A percentile compares a stretch with the other conserved stretches of the same genome.
These are phyloP conservation scores for Hanseniaspora occidentalis DNA, from an alignment of 805 yeast species.

Conservation along the genomic window DNA sequence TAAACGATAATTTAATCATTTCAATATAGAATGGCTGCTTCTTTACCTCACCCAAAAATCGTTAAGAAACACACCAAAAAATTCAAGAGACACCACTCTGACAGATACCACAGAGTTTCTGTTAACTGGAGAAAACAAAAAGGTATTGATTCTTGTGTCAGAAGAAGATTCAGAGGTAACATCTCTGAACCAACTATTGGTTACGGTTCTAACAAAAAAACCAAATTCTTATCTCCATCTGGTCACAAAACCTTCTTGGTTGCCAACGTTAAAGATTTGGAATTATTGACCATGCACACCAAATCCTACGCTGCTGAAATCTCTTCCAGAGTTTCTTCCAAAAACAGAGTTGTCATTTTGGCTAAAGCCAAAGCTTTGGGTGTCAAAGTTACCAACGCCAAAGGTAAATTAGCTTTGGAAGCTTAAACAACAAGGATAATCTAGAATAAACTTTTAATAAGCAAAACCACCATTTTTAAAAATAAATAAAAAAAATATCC, in stretches of 20 bases:
- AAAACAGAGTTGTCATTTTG: slow-evolving; percentile 93
- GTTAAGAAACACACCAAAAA: slow-evolving; percentile 98
- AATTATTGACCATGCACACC: slow-evolving; percentile 91
- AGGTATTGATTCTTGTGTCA: slow-evolving; percentile 99
- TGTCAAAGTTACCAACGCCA: slow-evolving; percentile 97
- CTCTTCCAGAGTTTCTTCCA: slow-evolving; percentile 96
- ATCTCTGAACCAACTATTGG: slow-evolving; percentile 99
- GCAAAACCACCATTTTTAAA: slow-evolving; percentile 1
- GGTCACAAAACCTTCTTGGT: slow-evolving; percentile 98
- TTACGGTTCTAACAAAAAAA: slow-evolving; percentile 99
- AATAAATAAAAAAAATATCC: slow-evolving; percentile 9
- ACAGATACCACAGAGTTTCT: slow-evolving; percentile 96
- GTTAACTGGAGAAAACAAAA: slow-evolving; percentile 99
- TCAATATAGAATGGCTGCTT: slow-evolving; percentile 71
- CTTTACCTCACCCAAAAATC: slow-evolving; percentile 97
- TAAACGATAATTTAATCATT: not conserved
- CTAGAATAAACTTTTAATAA: not conserved
- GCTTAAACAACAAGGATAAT: slow-evolving; percentile 44
- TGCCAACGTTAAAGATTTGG: slow-evolving; percentile 86
- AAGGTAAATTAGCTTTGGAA: slow-evolving; percentile 96
- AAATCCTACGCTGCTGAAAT: slow-evolving; percentile 99
- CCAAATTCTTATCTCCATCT: slow-evolving; percentile 89
- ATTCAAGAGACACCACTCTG: slow-evolving; percentile 99
- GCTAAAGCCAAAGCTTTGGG: slow-evolving; percentile 97
- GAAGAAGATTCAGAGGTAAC: slow-evolving; percentile 99